Conservation (phyloP, 225 moss, liverwort and hornwort genomes). For the Ulota crispa region DNA sequence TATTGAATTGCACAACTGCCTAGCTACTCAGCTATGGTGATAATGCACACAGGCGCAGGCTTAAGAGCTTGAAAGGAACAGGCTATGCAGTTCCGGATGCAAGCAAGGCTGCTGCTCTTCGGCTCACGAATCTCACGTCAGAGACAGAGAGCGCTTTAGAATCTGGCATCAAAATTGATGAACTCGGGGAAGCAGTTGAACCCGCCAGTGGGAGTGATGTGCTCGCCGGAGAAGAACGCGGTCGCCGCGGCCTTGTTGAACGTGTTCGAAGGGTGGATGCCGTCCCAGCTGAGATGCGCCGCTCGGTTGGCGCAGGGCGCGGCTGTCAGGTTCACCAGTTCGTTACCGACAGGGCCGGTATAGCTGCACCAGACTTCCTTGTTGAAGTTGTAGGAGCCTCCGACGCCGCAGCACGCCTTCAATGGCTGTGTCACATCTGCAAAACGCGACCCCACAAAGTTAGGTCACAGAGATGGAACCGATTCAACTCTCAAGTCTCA, state of each 20-base stretch:
- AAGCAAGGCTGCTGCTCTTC: conserved; percentile 11
- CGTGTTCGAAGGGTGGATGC: conserved; percentile 54
- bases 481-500: neutral
- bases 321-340: conserved; percentile 39
- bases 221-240: conserved; percentile 40
- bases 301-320: conserved; percentile 35
- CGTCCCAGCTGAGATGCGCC: conserved; percentile 56
- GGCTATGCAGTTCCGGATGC: neutral
- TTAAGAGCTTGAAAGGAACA: neutral
- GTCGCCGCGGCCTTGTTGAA: conserved; percentile 46
- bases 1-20: neutral
- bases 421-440: conserved; percentile 38
- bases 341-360: conserved; percentile 38
- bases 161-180: conserved; percentile 2
- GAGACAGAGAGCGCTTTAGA: neutral
- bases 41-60: neutral
- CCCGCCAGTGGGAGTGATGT: conserved; percentile 45
- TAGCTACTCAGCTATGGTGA: neutral
- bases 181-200: conserved; percentile 36
- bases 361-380: conserved; percentile 38
- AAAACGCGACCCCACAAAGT: neutral
- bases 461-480: neutral
- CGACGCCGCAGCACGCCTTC: conserved; percentile 62
- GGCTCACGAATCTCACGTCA: neutral
- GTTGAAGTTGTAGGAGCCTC: conserved; percentile 63